Evolutionary conservation across 2,329 filamentous ascomycete species (phyloP), one percentile per base, ranked within the genome.

Genomic region (Thelonectria olida): DNA sequence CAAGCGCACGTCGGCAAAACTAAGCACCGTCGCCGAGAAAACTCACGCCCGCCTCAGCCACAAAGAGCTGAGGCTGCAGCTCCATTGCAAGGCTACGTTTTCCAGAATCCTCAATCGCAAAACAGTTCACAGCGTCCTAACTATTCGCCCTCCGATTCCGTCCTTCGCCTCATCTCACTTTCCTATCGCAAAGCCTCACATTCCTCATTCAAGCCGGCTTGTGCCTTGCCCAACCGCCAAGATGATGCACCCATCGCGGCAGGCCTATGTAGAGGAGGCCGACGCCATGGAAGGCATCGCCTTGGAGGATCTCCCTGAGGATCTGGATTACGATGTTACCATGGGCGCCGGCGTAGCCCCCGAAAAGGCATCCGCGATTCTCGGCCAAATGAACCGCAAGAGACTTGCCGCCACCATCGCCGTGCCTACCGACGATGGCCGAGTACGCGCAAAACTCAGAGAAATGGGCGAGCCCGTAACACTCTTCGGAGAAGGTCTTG

Each of bases 401-500:
- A 89, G 93, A 72, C 87, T 93, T 73, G 94, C 93, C 10, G 93
- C 93, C 17, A 91, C 91, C 10, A 92, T 98, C 69, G 90, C 92
- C 12, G 96, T 99, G 4, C 96, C 95, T 1, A 99, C 96, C 55
- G 94, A 97, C 75, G 96, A 99, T 81, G 89, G 86, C 63, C 88
- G 92, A 71, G 94, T 99, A 48, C 91, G 93, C 62, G 84, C 88
- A 36, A 89, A 88, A 67, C 85, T 98, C 61, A 89, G 96, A 67
- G 91, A 96, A 72, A 84, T 97, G 65, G 93, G 92, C n/a, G 92
- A 99, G 74, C 96, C 96, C 10, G 89, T 98, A 56, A 99, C 95
- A 0, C 84, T 98, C 0, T 99, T 99, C 67, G 96, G 94, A 60
- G 96, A 99, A 80, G 92, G 92, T 0, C 90, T 90, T 1, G 89